Evolutionary conservation across 306 rosid species (phyloP).

Genomic region (Malus domestica): ASM211411v1 NC_041794.1:35351501-35352000

Average conservation of each 20-base stretch:
- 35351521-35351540: slow-evolving; percentile 28
- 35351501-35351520: neutral
- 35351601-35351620: slow-evolving; percentile 85
- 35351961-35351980: no score
- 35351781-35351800: neutral
- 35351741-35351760: neutral
- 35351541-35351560: slow-evolving; percentile 69
- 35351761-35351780: neutral
- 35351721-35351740: slow-evolving; percentile 29
- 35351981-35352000: no score
- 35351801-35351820: slow-evolving; percentile 9
- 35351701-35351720: neutral
- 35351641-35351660: slow-evolving; percentile 20
- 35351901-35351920: no score
- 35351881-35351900: neutral
- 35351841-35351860: no score
- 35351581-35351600: slow-evolving; percentile 58
- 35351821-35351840: neutral
- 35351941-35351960: neutral
- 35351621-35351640: slow-evolving; percentile 35
- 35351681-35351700: neutral
- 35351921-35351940: no score
- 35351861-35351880: neutral
- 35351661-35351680: slow-evolving; percentile 7
- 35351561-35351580: slow-evolving; percentile 93